Evolutionary conservation across 192 early-diverging fungal species (phyloP).

Genomic region (Endogone sp.): DNA sequence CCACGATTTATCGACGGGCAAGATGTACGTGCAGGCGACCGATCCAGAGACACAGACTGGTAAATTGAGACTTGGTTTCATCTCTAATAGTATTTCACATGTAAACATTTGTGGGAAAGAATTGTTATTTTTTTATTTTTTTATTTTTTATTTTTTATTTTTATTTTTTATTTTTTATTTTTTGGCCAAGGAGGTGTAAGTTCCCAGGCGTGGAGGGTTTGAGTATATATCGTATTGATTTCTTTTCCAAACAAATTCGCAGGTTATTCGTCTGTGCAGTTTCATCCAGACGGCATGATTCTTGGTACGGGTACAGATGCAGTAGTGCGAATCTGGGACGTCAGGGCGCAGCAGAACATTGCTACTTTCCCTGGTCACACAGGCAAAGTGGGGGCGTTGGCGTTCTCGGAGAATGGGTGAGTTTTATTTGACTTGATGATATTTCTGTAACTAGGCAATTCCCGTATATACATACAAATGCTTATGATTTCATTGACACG

Average conservation of each 20-base stretch:
- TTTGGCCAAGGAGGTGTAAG: no score
- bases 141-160: no score
- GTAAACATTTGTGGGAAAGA: conserved; percentile 4
- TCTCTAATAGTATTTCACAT: background rate
- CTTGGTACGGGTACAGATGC: conserved; percentile 77
- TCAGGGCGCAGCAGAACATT: conserved; percentile 63
- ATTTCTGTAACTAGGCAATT: background rate
- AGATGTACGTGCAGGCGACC: conserved; percentile 39
- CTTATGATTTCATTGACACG: no score
- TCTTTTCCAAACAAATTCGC: no score
- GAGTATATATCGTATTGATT: no score
- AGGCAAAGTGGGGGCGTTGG: conserved; percentile 64
- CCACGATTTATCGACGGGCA: conserved; percentile 63
- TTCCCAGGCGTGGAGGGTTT: no score
- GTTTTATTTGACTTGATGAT: background rate
- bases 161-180: no score
- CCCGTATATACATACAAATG: no score
- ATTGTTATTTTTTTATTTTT: no score
- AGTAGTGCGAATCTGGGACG: conserved; percentile 78
- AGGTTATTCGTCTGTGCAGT: conserved; percentile 63
- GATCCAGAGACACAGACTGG: conserved; percentile 36
- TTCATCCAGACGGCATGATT: conserved; percentile 94
- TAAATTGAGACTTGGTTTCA: no score
- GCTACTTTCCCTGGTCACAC: conserved; percentile 61
- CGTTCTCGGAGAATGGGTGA: conserved; percentile 89